These are phyloP conservation scores for Austroboletus niveus DNA, from an alignment of 1,284 basidiomycete species.

Conservation along the genomic window DNA sequence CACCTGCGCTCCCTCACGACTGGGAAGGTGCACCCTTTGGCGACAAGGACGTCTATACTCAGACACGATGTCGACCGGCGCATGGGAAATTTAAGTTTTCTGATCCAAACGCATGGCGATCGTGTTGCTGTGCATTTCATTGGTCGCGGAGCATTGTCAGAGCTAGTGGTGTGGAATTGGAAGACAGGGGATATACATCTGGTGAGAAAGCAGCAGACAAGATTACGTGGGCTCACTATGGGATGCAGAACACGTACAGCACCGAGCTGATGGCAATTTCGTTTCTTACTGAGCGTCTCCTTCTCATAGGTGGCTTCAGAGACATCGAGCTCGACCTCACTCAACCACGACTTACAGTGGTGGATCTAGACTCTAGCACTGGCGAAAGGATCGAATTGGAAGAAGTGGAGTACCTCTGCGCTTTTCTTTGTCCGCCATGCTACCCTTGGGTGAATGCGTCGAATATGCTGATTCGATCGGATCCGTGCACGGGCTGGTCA, in stretches of 20 bases:
- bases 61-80: constrained; percentile 28
- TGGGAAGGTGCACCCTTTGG: constrained; percentile 46
- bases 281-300: constrained; percentile 44
- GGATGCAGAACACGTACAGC: constrained; percentile 34
- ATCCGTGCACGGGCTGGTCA: constrained; percentile 50
- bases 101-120: constrained; percentile 49
- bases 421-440: constrained; percentile 43
- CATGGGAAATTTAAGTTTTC: constrained; percentile 34
- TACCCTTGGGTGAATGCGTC: constrained; percentile 25
- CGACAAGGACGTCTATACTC: constrained; percentile 36
- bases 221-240: constrained; percentile 3
- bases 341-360: constrained; percentile 28
- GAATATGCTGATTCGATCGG: constrained; percentile 50
- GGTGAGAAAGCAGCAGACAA: constrained; percentile 36
- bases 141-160: constrained; percentile 32
- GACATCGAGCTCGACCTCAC: constrained; percentile 8
- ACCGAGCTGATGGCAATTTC: constrained; percentile 42
- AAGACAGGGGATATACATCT: constrained; percentile 44
- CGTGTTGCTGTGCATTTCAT: constrained; percentile 48
- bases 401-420: constrained; percentile 34
- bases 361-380: constrained; percentile 30
- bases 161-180: constrained; percentile 65
- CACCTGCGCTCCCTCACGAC: constrained; percentile 49
- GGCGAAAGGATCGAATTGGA: constrained; percentile 28
- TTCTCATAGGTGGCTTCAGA: constrained; percentile 35